Base-by-base conservation (phyloP, 345 rosid species). In the Mallotus nudiflorus region DNA sequence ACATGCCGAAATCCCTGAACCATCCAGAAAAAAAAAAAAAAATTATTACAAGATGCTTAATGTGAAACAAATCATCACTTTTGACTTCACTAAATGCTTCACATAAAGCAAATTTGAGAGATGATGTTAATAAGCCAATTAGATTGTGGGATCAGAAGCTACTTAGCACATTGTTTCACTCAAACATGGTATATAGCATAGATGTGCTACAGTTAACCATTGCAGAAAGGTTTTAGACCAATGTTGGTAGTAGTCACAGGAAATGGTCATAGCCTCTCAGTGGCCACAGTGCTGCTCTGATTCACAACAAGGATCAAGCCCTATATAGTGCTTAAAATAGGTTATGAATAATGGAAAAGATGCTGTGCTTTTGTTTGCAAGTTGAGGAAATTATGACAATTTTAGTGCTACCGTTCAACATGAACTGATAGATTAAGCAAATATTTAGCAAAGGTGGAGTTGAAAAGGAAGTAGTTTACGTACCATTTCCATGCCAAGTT, bases 401-500 rank as follows among this genome's bases (percentile, higher is more conserved):
- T 9, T 5, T 15, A 13, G 0, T 18, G 15, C 15, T 35, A 33
- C 28, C 9, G n/a, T 56, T 19, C 4, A 39, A 22, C 66, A 46
- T 14, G 50, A 64, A 20, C 27, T 64, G 40, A 29, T n/a, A n/a
- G n/a, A 28, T 2, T 27, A 55, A 24, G 66, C 24, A 29, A 18
- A n/a, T 15, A 5, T 18, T 46, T 22, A 46, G 39, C 20, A 20
- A 29, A 18, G 54, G 29, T 18, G 45, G 24, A 63, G 53, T 1
- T 20, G 42, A n/a, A n/a, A n/a, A n/a, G n/a, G n/a, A n/a, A n/a
- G n/a, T n/a, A n/a, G n/a, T 71, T 40, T 89, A n/a, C n/a, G n/a
- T n/a, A 95, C 99, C 99, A 96, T 96, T 77, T 92, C 98, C 94
- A 85, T 83, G 87, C 97, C 99, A 72, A 91, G 86, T 54, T 71